phyloP scores from a whole-genome alignment of 345 rosid genomes.

The Syzygium jambos region DNA sequence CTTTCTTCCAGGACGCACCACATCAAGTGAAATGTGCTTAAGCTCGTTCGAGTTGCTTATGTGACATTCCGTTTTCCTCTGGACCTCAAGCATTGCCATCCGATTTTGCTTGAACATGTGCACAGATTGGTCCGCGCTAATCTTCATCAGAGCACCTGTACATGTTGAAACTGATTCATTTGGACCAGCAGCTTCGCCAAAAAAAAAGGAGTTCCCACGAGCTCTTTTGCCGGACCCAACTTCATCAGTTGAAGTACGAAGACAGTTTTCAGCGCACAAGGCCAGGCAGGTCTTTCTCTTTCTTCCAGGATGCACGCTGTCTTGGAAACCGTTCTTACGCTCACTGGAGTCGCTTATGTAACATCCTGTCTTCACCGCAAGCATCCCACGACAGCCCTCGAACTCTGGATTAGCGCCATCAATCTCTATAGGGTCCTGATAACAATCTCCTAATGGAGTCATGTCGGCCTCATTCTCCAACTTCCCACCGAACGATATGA shows the following conservation, averaged over 20 bases:
- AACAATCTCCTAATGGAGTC: background rate
- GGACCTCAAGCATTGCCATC: background rate
- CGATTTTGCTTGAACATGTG: background rate
- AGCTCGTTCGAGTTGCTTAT: conserved; percentile 4
- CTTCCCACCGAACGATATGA: conserved; percentile 30
- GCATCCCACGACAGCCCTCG: background rate
- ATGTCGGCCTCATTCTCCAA: conserved; percentile 34
- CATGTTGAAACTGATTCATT: conserved; percentile 14
- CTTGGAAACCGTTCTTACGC: conserved; percentile 22
- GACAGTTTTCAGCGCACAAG: conserved; percentile 33
- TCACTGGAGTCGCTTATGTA: conserved; percentile 2
- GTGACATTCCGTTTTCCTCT: background rate
- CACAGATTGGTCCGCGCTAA: background rate
- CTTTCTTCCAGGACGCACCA: conserved; percentile 16
- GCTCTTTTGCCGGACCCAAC: conserved; percentile 14
- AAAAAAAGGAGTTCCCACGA: background rate
- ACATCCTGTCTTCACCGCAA: background rate
- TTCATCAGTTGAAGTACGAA: conserved; percentile 23
- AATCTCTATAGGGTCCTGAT: background rate
- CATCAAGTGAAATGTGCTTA: conserved; percentile 22
- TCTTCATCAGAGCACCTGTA: conserved; percentile 6
- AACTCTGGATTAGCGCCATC: background rate
- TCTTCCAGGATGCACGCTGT: conserved; percentile 12
- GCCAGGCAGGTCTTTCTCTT: conserved; percentile 56
- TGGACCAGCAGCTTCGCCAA: conserved; percentile 7